Percentiles rank a stretch among this genome's conserved stretches.
Evolutionary conservation across 345 rosid genomes (phyloP).

Genomic region (Turnera subulata): DNA sequence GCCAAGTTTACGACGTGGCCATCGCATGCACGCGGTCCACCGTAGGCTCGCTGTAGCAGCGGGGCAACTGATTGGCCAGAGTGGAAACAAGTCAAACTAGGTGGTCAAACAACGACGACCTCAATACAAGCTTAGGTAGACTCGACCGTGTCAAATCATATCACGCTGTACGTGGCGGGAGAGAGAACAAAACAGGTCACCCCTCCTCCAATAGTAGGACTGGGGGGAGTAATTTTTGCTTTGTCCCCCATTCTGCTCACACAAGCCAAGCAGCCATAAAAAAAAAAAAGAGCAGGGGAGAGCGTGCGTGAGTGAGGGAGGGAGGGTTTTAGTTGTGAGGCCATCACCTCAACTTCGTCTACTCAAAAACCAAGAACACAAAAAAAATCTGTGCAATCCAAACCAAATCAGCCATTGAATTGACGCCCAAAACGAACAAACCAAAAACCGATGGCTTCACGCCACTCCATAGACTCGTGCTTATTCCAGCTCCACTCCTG

Average conservation of each 20-base stretch:
- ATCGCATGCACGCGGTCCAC: not conserved
- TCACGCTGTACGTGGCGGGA: not conserved
- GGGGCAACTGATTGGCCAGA: not conserved
- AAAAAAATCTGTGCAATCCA: too few relatives aligned
- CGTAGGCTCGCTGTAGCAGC: not conserved
- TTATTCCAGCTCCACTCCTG: conserved; percentile 81
- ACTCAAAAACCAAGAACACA: too few relatives aligned
- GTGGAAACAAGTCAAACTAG: not conserved
- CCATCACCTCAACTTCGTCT: too few relatives aligned
- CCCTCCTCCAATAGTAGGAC: too few relatives aligned
- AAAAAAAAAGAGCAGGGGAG: too few relatives aligned
- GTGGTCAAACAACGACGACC: not conserved
- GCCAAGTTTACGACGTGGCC: not conserved
- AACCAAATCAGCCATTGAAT: not conserved
- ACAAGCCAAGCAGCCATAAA: too few relatives aligned
- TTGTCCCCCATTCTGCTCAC: too few relatives aligned
- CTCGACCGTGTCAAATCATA: not conserved
- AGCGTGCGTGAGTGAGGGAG: not conserved
- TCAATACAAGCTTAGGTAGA: not conserved
- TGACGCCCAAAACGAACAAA: too few relatives aligned
- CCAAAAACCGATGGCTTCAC: conserved; percentile 50
- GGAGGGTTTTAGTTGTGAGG: not conserved
- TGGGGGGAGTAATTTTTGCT: too few relatives aligned
- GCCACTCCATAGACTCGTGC: conserved; percentile 74
- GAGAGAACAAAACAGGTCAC: too few relatives aligned